phyloP scores from a whole-genome alignment of 2,329 filamentous ascomycete genomes.

The Penicillium nordicum region DNA sequence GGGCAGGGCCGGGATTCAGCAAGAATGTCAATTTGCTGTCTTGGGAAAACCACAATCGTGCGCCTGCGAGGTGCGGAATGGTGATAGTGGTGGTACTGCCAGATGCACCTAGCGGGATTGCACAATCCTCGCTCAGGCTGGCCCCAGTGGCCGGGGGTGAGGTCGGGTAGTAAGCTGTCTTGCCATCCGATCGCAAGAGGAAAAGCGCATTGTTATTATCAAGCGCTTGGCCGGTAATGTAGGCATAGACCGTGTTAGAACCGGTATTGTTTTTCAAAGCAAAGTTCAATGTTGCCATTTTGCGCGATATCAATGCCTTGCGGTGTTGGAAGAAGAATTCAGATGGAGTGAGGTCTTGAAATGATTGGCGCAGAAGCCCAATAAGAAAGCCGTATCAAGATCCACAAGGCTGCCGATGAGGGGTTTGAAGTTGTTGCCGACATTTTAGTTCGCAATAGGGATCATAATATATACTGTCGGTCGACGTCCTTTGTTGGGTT shows the following conservation, averaged over 20 bases:
- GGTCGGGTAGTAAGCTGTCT: constrained; percentile 61
- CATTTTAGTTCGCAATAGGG: background rate
- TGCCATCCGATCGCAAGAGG: constrained; percentile 64
- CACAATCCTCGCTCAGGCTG: constrained; percentile 56
- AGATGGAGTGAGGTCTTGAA: background rate
- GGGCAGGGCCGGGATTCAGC: constrained; percentile 66
- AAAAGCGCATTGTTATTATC: constrained; percentile 59
- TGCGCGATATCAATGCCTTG: background rate
- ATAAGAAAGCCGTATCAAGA: constrained; percentile 5
- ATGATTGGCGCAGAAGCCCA: constrained; percentile 5
- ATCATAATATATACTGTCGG: constrained; percentile 12
- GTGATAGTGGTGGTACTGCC: constrained; percentile 59
- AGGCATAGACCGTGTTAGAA: constrained; percentile 61
- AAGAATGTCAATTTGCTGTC: constrained; percentile 62
- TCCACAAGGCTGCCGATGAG: constrained; percentile 6
- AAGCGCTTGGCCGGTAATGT: constrained; percentile 65
- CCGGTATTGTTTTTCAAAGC: constrained; percentile 63
- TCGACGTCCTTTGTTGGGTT: background rate
- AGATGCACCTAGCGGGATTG: constrained; percentile 61
- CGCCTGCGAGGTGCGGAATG: constrained; percentile 68
- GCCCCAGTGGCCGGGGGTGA: constrained; percentile 53
- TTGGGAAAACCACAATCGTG: constrained; percentile 68
- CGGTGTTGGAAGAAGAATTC: background rate
- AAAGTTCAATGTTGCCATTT: constrained; percentile 53
- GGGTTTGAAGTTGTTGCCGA: background rate